A percentile compares a stretch with the other conserved stretches of the same genome.
phyloP scores from a whole-genome alignment of 2,329 filamentous ascomycete species.

The Ilyonectria mors-panacis region DNA sequence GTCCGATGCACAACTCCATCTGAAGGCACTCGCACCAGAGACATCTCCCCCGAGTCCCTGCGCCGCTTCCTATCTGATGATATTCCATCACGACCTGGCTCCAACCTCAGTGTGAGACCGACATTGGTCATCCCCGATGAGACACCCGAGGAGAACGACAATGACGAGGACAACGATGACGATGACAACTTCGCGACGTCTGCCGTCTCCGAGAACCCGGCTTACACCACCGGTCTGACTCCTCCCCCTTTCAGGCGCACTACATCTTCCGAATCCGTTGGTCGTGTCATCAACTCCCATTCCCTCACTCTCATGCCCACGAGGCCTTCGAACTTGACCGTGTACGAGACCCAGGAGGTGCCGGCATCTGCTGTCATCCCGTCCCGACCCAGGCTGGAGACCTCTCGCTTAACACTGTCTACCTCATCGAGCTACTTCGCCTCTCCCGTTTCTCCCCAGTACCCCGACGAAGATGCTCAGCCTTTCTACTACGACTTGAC shows the following conservation, averaged over 20 bases:
- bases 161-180: conserved; percentile 73
- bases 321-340: conserved; percentile 31
- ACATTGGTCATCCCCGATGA: conserved; percentile 55
- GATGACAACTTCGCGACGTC: conserved; percentile 75
- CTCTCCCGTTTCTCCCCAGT: conserved; percentile 56
- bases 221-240: conserved; percentile 64
- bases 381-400: conserved; percentile 43
- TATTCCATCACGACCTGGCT: conserved; percentile 48
- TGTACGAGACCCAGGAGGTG: conserved; percentile 27
- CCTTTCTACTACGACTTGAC: conserved; percentile 62
- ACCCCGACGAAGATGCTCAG: conserved; percentile 59
- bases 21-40: conserved; percentile 61
- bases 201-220: conserved; percentile 60
- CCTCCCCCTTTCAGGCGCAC: conserved; percentile 66
- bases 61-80: conserved; percentile 67
- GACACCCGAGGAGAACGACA: conserved; percentile 57
- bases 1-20: conserved; percentile 49
- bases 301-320: conserved; percentile 45
- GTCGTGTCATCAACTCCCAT: conserved; percentile 41
- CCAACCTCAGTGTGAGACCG: conserved; percentile 49
- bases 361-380: conserved; percentile 41
- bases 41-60: conserved; percentile 71
- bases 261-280: conserved; percentile 49
- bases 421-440: conserved; percentile 47
- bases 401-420: conserved; percentile 48